Percentiles rank a stretch among this genome's conserved stretches.
Conservation (phyloP, 345 rosid genomes). For the Melaleuca alternifolia region DNA sequence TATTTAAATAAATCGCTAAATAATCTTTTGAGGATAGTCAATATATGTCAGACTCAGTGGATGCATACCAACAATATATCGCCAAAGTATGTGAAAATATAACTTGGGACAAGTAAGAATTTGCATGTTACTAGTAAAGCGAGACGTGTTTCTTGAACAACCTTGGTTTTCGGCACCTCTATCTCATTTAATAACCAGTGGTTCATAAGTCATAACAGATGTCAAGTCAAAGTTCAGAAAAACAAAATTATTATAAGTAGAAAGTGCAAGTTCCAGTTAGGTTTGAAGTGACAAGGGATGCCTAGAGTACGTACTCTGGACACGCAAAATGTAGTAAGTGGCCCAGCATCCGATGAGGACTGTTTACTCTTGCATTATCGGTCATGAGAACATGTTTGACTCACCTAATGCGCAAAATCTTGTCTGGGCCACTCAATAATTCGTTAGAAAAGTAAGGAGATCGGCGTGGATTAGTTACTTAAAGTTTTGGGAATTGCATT, state of each 20-base stretch:
- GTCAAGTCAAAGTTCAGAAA: neutral
- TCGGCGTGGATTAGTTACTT: neutral
- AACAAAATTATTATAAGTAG: neutral
- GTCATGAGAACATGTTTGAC: neutral
- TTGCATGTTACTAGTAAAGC: neutral
- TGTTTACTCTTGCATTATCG: neutral
- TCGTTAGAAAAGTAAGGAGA: neutral
- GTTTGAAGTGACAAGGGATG: neutral
- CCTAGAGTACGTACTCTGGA: neutral
- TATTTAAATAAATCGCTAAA: neutral
- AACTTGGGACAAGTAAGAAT: neutral
- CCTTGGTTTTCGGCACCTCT: neutral
- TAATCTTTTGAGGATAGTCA: neutral
- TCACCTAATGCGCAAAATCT: neutral
- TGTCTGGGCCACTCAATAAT: neutral
- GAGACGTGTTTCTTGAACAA: neutral
- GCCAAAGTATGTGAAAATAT: neutral
- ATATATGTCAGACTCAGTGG: neutral
- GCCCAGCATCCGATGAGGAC: neutral
- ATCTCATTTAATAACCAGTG: neutral
- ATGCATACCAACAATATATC: neutral
- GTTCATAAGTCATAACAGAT: neutral
- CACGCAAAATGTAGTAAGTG: neutral
- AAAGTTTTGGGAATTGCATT: neutral
- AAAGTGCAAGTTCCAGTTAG: neutral